These are phyloP conservation scores for Saccharomycopsis malanga DNA, from an alignment of 805 yeast genomes.

Conservation along the genomic window DNA sequence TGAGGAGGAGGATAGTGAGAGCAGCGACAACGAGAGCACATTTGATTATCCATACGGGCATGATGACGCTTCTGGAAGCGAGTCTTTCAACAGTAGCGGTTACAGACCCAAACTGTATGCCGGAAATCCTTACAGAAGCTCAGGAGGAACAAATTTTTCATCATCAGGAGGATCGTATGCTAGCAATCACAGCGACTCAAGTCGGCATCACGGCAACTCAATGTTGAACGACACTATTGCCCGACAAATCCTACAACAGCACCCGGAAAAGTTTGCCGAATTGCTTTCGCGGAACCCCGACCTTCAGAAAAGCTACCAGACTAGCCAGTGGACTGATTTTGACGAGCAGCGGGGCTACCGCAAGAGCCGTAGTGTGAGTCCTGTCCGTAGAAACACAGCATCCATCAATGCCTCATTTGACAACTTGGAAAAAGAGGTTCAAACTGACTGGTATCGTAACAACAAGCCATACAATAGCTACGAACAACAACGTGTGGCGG, in stretches of 20 bases:
- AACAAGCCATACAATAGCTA: too few species aligned
- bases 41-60: not conserved
- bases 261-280: constrained; percentile 19
- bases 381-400: constrained; percentile 3
- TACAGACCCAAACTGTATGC: not conserved
- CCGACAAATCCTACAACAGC: constrained; percentile 14
- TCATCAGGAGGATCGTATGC: too few species aligned
- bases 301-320: not conserved
- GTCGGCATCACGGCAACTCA: not conserved
- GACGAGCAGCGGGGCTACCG: too few species aligned
- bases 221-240: constrained; percentile 12
- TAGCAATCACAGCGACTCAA: not conserved
- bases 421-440: constrained; percentile 31
- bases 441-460: constrained; percentile 26
- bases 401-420: constrained; percentile 26
- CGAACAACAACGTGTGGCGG: not conserved
- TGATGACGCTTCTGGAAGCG: not conserved
- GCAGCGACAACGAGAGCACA: not conserved
- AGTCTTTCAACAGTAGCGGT: constrained; percentile 1
- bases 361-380: constrained; percentile 4
- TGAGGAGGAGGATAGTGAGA: constrained; percentile 3
- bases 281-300: constrained; percentile 20
- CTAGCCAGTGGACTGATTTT: not conserved
- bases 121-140: not conserved
- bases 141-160: not conserved